Percentiles rank a stretch among this genome's conserved stretches.
These are phyloP conservation scores for Botryotinia convoluta DNA, from an alignment of 2,329 filamentous ascomycete species.

Conservation along the genomic window DNA sequence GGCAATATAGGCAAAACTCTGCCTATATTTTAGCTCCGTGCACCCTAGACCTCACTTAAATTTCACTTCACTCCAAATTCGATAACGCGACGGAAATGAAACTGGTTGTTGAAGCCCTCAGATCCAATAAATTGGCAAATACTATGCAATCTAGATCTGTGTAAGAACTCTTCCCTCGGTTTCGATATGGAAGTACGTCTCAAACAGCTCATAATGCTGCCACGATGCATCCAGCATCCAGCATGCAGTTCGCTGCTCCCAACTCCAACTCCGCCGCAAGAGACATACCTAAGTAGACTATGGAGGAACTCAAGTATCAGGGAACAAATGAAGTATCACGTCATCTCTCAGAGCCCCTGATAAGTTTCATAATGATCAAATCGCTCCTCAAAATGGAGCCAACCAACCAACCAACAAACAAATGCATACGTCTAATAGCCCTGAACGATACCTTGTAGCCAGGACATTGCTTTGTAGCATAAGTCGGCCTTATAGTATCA, in stretches of 20 bases:
- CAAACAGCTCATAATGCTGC: not conserved
- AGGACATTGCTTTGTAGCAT: not conserved
- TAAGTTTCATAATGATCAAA: not conserved
- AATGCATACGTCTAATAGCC: not conserved
- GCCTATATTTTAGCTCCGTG: not conserved
- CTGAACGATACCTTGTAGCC: not conserved
- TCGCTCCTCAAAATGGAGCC: not conserved
- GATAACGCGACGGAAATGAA: not conserved
- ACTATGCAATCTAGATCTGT: no score
- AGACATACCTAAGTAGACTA: not conserved
- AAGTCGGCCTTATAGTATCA: not conserved
- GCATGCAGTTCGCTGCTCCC: not conserved
- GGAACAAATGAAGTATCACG: not conserved
- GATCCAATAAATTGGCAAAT: not conserved
- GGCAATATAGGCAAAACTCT: not conserved
- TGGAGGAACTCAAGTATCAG: not conserved
- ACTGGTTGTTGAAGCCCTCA: not conserved
- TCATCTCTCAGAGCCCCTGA: not conserved
- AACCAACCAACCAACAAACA: not conserved
- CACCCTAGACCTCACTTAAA: not conserved
- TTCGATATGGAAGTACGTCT: not conserved
- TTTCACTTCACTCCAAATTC: not conserved
- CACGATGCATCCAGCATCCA: not conserved
- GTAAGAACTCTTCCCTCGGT: no score
- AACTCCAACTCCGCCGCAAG: not conserved